Base-by-base conservation (phyloP, 768 basidiomycete genomes). In the Dictyophora rubrovolvata region DNA sequence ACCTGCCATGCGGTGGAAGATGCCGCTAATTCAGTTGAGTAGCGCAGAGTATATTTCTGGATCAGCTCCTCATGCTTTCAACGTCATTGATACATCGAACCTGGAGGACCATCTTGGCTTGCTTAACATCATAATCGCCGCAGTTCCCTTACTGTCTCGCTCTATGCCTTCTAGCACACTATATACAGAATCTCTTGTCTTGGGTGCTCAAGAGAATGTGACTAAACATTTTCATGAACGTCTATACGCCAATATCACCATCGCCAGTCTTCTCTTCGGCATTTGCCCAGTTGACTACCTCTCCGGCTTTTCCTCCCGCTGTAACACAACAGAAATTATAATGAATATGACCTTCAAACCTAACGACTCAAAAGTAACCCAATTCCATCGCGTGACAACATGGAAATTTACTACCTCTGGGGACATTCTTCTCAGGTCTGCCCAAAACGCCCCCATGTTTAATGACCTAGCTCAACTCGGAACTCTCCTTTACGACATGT, bases 11-110 rank as follows among this genome's bases (percentile, higher is more conserved):
- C 66, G 67, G 3, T 79, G 75, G 76, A 72, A 72, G 10, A 65
- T 66, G 0, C 52, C 66, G 0, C 63, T 65, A 35, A 69, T 77
- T 34, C 48, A 59, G 21, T 66, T 80, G 8, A 65, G 71, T 48
- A 54, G 61, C 2, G 67, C 62, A 10, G 72, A 74, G 53, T 76
- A 77, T 61, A 54, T 55, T 7, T 33, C 46, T 5, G 22, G 50
- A 34, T 54, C 53, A 4, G n/a, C 37, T 28, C 77, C 78, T 1
- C 35, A 66, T 9, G 50, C 58, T 1, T 81, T 80, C 63, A 69
- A 75, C 59, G 69, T 77, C 55, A 75, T 81, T 36, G 78, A 81
- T 35, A 75, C 79, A 0, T 80, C 79, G 18, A 79, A 80, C 59
- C 67, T 81, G 23, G 62, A 67, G 1, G 79, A 81, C 63, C 77